Evolutionary conservation across 176 grass and related monocot species (phyloP), one percentile per base, ranked within the genome.

Genomic region (Oryza longistaminata): DNA sequence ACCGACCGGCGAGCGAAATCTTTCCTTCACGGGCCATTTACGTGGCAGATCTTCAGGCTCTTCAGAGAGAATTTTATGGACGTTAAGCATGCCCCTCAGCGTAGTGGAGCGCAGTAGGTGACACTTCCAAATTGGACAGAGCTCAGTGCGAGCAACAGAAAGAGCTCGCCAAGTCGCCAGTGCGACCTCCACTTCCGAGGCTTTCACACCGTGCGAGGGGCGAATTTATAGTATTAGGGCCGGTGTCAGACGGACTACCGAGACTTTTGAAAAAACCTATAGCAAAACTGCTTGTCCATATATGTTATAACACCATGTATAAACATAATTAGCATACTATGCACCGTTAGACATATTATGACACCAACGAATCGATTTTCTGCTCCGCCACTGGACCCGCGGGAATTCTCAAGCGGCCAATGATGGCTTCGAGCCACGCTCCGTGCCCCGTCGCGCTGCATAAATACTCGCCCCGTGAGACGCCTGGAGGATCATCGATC

Each of bases 71-170:
- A 0, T 44, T 11, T 11, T 70, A 73, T 78, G 80, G 81, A 58
- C 43, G 43, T 58, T 83, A 88, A 66, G 73, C 73, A 66, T 27
- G 27, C 27, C 67, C 42, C 42, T 86, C 66, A 27, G 33, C 66
- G 52, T 90, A 84, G 85, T 91, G 89, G 81, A 91, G 33, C 0
- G 76, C 80, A 81, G 81, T 91, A 87, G 89, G 89, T 91, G 60
- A 75, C 49, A 50, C 46, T 90, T 90, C 66, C 19, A 29, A 61
- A 83, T 80, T 74, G 80, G 31, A 68, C 80, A 17, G 80, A 48
- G 70, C 53, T 55, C 52, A 55, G 70, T 44, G 81, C 60, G 29
- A 29, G 43, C 40, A 48, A 49, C n/a, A 1, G 19, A 80, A 87
- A 90, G 84, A 64, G 37, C 4, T 2, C 50, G 40, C n/a, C n/a